Conservation (phyloP, 768 basidiomycete species). For the Hebeloma cylindrosporum region DNA sequence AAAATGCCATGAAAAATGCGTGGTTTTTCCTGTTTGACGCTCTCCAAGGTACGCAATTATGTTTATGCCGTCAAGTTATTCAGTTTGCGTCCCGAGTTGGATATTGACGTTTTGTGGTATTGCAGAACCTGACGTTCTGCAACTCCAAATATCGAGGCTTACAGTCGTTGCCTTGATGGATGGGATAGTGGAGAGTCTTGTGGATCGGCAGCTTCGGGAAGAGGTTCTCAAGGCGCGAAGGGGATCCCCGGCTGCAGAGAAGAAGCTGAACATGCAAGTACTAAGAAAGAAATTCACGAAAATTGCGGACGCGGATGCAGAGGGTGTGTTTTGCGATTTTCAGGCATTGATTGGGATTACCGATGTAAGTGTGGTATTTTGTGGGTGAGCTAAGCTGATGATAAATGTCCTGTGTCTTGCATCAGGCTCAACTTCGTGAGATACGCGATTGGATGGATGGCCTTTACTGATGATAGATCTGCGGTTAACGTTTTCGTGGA, state of each 20-base stretch:
- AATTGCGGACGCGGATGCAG: conserved; percentile 31
- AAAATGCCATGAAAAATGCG: conserved; percentile 39
- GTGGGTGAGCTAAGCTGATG: not conserved
- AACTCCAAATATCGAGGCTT: conserved; percentile 52
- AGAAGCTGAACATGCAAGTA: conserved; percentile 17
- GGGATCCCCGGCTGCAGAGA: conserved; percentile 25
- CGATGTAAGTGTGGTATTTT: conserved; percentile 37
- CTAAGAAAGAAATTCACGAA: not conserved
- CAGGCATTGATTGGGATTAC: conserved; percentile 34
- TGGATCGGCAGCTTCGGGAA: conserved; percentile 34
- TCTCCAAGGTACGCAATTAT: conserved; percentile 36
- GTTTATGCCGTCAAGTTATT: not conserved
- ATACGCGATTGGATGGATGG: conserved; percentile 5
- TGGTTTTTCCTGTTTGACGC: conserved; percentile 53
- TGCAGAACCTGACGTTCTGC: conserved; percentile 53
- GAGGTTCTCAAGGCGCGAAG: too few relatives aligned
- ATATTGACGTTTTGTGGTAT: not conserved
- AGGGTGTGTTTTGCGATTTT: conserved; percentile 39
- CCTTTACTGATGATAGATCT: not conserved
- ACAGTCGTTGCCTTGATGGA: conserved; percentile 53
- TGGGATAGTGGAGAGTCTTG: conserved; percentile 39
- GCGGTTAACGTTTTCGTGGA: too few relatives aligned
- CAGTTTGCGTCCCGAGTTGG: not conserved
- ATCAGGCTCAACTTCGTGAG: conserved; percentile 12
- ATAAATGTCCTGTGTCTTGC: not conserved